phyloP scores from a whole-genome alignment of 306 rosid genomes.

The Sesbania bispinosa region DNA sequence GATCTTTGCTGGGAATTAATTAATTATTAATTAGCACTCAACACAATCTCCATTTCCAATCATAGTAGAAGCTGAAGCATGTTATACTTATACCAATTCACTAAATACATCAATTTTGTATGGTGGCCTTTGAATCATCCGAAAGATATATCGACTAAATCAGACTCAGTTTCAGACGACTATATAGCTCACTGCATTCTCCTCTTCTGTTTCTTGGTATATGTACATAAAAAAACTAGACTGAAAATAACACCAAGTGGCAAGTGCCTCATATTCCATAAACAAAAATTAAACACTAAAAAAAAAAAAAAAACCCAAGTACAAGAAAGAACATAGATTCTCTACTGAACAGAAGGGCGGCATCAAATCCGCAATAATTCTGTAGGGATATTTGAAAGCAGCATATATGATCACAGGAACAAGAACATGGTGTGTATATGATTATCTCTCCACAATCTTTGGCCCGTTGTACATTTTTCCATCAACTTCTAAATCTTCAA shows the following conservation, averaged over 20 bases:
- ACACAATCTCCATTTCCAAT: not conserved
- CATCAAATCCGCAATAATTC: not conserved
- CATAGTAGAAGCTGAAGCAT: not conserved
- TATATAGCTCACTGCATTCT: not conserved
- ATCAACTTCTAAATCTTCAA: constrained; percentile 53
- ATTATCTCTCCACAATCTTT: constrained; percentile 48
- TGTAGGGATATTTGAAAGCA: constrained; percentile 24
- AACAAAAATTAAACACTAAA: not conserved
- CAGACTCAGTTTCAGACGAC: no score
- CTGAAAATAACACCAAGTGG: constrained; percentile 27
- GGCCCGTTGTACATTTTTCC: constrained; percentile 74
- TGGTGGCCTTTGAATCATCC: no score
- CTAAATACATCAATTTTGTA: not conserved
- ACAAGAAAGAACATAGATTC: constrained; percentile 8
- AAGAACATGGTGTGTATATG: constrained; percentile 13
- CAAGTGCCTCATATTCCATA: constrained; percentile 36
- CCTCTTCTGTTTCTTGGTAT: constrained; percentile 35
- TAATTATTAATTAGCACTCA: not conserved
- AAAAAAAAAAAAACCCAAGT: not conserved
- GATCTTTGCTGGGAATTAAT: not conserved
- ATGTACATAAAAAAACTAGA: constrained; percentile 43
- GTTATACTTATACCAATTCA: not conserved
- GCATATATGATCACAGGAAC: not conserved
- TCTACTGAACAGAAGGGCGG: constrained; percentile 1
- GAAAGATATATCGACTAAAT: no score